Evolutionary conservation across 2,329 filamentous ascomycete species (phyloP).

Genomic region (Grosmannia huntii): DNA sequence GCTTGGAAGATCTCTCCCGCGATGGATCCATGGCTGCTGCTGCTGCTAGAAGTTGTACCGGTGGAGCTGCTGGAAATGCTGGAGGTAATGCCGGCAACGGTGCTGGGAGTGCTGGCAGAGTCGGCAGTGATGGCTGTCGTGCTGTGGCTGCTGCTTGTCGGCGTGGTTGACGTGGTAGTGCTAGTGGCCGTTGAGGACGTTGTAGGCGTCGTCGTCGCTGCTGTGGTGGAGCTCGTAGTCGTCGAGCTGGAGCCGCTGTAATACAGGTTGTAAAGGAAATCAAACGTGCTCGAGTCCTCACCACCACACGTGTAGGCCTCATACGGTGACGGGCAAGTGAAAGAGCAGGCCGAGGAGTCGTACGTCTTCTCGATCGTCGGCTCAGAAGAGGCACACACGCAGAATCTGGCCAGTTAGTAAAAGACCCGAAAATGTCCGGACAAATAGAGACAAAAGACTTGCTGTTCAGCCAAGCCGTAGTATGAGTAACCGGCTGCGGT

Average conservation of each 20-base stretch:
- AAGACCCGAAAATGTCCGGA: background rate
- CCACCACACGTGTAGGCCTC: slow-evolving; percentile 9
- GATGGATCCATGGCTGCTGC: no score
- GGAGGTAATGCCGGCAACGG: background rate
- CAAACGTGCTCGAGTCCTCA: slow-evolving; percentile 6
- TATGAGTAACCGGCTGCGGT: slow-evolving; percentile 7
- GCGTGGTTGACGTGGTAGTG: background rate
- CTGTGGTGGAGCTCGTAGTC: background rate
- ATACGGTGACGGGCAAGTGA: slow-evolving; percentile 8
- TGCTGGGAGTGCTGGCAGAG: background rate
- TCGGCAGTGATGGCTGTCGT: background rate
- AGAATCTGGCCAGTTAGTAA: slow-evolving; percentile 7
- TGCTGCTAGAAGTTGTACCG: background rate
- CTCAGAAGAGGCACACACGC: slow-evolving; percentile 3
- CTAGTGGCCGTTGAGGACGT: background rate
- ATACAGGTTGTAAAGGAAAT: slow-evolving; percentile 12
- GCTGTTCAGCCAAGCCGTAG: slow-evolving; percentile 10
- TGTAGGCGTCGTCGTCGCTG: background rate
- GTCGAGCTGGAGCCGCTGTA: background rate
- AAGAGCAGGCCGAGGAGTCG: slow-evolving; percentile 7
- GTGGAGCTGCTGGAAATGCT: no score
- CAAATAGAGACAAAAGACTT: background rate
- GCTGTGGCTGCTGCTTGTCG: background rate
- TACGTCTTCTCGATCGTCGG: slow-evolving; percentile 11
- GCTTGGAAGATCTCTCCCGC: background rate